A percentile compares a stretch with the other conserved stretches of the same genome.
Conservation (phyloP, 2,329 filamentous ascomycete genomes). For the Fusarium burgessii region DNA sequence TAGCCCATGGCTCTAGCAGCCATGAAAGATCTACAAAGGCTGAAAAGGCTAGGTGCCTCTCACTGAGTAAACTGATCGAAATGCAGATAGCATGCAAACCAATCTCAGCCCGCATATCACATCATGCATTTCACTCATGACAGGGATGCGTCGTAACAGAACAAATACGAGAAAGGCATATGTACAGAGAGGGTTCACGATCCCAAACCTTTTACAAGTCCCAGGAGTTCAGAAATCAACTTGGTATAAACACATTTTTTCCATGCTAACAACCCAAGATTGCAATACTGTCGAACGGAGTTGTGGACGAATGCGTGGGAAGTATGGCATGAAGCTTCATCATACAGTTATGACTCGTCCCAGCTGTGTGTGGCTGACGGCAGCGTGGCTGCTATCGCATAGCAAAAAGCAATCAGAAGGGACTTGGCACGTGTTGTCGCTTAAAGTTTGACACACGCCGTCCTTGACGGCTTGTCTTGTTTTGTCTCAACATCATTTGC, state of each 20-base stretch:
- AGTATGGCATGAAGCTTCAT: constrained; percentile 19
- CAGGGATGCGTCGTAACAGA: not conserved
- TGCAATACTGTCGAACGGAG: not conserved
- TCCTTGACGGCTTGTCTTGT: constrained; percentile 29
- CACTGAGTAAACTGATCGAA: constrained; percentile 1
- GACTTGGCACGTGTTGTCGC: constrained; percentile 45
- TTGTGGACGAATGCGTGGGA: not conserved
- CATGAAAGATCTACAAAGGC: not conserved
- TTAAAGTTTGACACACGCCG: constrained; percentile 45
- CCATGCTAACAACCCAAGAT: not conserved
- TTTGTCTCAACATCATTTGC: constrained; percentile 34
- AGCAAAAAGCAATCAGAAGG: constrained; percentile 38
- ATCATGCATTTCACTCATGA: constrained; percentile 19
- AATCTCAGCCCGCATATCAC: constrained; percentile 18
- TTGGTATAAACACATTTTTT: not conserved
- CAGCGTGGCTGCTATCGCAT: constrained; percentile 32
- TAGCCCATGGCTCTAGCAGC: not conserved
- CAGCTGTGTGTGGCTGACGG: constrained; percentile 41
- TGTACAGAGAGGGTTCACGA: not conserved
- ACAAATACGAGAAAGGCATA: not conserved
- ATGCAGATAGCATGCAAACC: constrained; percentile 5
- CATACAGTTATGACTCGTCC: constrained; percentile 31
- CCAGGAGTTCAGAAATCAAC: not conserved
- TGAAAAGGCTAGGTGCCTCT: not conserved
- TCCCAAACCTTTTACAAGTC: not conserved